Evolutionary conservation across 2,329 filamentous ascomycete genomes (phyloP).

Genomic region (Penicillium nordicum): DNA sequence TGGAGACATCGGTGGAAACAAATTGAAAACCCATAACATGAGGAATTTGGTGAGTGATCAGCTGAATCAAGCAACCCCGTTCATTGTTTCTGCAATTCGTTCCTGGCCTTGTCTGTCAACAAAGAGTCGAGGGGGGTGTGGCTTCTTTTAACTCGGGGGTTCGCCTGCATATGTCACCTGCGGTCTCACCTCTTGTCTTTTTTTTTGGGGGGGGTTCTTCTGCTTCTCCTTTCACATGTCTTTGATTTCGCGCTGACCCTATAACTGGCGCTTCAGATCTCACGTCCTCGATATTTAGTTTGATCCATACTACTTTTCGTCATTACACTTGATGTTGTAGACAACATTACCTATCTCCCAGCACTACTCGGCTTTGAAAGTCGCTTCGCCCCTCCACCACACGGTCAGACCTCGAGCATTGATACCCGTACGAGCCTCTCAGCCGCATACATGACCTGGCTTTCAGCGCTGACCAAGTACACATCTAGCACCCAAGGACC

Average conservation of each 20-base stretch:
- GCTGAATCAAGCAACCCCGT: background rate
- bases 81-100: slow-evolving; percentile 15
- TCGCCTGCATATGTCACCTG: slow-evolving; percentile 22
- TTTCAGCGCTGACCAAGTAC: background rate
- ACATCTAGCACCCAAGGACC: background rate
- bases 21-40: slow-evolving; percentile 14
- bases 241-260: slow-evolving; percentile 10
- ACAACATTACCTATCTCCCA: background rate
- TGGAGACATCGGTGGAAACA: background rate
- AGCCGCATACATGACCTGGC: slow-evolving; percentile 1
- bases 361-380: background rate
- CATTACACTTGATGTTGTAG: background rate
- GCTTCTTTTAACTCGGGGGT: slow-evolving; percentile 12
- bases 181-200: slow-evolving; percentile 17
- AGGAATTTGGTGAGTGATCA: slow-evolving; percentile 18
- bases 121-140: slow-evolving; percentile 12
- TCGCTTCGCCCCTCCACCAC: background rate
- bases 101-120: slow-evolving; percentile 14
- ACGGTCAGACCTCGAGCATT: slow-evolving; percentile 2
- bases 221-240: slow-evolving; percentile 5
- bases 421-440: slow-evolving; percentile 1
- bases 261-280: slow-evolving; percentile 13
- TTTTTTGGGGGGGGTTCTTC: slow-evolving; percentile 14
- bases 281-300: slow-evolving; percentile 1
- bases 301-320: background rate